Evolutionary conservation across 1,139 yeast genomes (phyloP), one percentile per base, ranked within the genome.

Genomic region (Hanseniaspora uvarum): DNA sequence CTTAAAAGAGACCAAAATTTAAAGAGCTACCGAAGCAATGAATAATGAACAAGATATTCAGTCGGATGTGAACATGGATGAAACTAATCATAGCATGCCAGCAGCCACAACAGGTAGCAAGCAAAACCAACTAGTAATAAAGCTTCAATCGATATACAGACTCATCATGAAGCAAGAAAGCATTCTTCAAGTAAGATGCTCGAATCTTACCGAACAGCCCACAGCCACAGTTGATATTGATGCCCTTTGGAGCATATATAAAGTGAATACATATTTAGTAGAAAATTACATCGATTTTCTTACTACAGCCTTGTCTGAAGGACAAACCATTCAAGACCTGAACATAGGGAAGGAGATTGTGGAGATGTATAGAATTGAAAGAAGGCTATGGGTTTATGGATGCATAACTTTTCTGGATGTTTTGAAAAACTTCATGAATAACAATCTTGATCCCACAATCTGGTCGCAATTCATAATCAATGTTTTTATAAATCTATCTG

Each of bases 321-420:
- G 83, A 46, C 81, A 80, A 65, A 80, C 88, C 0, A 61, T 60
- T 45, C 66, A 65, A 43, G 69, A 66, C 54, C 57, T 64, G 11
- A 52, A 61, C 21, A 65, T 67, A 51, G 89, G 92, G 2, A 80
- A 79, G 62, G 84, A 83, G 59, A 78, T 83, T 46, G 86, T 83
- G 8, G 83, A 82, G 59, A 76, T 83, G 47, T 84, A 84, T 65
- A 79, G 86, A 64, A 83, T 84, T 49, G 86, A 86, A 40, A 72
- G 89, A 59, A 71, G 92, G 60, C 74, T 84, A 74, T 84, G 92
- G 92, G 89, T 84, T 10, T 84, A 83, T 64, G 94, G 94, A 23
- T 79, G 85, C 7, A 88, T 84, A 23, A 86, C 83, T 33, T 83
- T 83, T 59, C 69, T 84, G 51, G 94, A 84, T 65, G 87, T 84